Evolutionary conservation across 176 grass and related monocot species (phyloP), one percentile per base, ranked within the genome.

Genomic region (Tillandsia leiboldiana): DNA sequence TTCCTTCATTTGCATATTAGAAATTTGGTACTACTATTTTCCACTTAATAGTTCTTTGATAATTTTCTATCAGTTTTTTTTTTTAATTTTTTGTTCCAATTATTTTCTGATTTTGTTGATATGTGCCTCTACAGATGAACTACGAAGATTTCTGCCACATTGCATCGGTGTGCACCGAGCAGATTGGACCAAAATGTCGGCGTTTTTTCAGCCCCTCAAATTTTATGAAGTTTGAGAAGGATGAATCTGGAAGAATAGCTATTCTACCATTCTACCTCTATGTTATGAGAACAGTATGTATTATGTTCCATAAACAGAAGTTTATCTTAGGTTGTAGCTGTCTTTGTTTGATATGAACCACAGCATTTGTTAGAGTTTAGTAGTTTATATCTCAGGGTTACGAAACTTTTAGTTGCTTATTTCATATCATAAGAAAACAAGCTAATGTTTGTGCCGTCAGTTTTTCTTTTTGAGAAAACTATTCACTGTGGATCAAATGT

Each of bases 121-220:
- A 11, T 79, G 70, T 29, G 54, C 10, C 51, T 27, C 57, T 76
- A 68, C 87, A 99, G 94, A 99, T 99, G 94, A 99, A 99, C 67
- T 99, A 99, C 84, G 94, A 99, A 88, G 94, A 99, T 88, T 99
- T 99, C 72, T 99, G 94, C 66, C 94, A 99, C 72, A 99, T 99
- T 48, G 89, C 94, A 12, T 90, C 94, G 59, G 87, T 99, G 11
- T 99, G 94, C 75, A 90, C 89, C 0, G 94, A 99, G 77, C 94
- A 93, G 75, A 99, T 99, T 86, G 94, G 94, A 67, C 89, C 84
- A 72, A 99, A 99, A 82, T 99, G 94, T 72, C 83, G 91, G 49
- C 79, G 87, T 13, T 99, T 99, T 75, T 99, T 99, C 72, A 99
- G 89, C 65, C 94, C 94, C 69, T 99, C 94, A 71, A 99, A 99